Conservation (phyloP, 345 rosid genomes). For the Rhodamnia rubescens region DNA sequence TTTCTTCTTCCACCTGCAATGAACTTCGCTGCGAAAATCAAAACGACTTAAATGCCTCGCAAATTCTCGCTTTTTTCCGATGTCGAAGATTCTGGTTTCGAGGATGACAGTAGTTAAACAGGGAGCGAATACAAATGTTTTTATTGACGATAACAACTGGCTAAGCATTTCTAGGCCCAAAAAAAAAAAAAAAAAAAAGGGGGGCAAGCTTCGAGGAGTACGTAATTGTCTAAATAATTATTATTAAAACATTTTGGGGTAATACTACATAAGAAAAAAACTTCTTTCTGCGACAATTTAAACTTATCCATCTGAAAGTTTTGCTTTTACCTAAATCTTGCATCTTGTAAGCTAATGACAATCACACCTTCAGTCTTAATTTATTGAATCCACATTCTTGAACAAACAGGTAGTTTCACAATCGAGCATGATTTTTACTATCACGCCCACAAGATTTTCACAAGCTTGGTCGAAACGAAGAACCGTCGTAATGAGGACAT, state of each 20-base stretch:
- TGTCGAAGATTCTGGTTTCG: not conserved
- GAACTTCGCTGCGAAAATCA: not conserved
- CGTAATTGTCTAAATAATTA: not conserved
- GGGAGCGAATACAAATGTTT: not conserved
- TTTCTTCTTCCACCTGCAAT: not conserved
- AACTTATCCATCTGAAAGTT: no score
- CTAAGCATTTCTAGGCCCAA: not conserved
- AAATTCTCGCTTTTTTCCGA: not conserved
- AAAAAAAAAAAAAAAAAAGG: rapidly evolving
- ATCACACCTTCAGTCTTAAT: not conserved
- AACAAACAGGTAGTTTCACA: not conserved
- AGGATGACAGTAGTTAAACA: not conserved
- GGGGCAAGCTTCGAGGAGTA: not conserved
- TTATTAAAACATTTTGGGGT: not conserved
- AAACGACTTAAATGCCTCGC: not conserved
- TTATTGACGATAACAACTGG: not conserved
- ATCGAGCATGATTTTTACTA: not conserved
- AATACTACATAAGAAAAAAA: not conserved
- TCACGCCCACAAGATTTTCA: not conserved
- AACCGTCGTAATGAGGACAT: not conserved
- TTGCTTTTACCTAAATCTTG: not conserved
- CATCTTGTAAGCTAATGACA: not conserved
- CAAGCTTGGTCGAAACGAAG: not conserved
- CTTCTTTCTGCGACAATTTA: not conserved
- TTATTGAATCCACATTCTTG: not conserved